These are phyloP conservation scores for Penicillium sp. DNA, from an alignment of 2,329 filamentous ascomycete species.

Conservation along the genomic window DNA sequence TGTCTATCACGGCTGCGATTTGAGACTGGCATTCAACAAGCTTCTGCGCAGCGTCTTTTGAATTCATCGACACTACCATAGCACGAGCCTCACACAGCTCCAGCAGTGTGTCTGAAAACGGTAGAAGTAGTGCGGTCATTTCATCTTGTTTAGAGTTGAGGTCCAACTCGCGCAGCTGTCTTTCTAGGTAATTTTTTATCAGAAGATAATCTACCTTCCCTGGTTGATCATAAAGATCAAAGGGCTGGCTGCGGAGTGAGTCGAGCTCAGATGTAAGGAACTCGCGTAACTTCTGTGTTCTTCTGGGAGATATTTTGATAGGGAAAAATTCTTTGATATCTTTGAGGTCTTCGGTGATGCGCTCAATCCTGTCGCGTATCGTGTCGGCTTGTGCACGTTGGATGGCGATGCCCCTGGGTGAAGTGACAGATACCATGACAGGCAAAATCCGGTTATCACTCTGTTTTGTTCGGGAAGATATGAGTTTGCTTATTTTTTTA, in stretches of 20 bases:
- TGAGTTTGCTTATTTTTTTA: no score
- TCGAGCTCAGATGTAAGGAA: background rate
- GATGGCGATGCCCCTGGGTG: background rate
- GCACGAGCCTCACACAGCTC: background rate
- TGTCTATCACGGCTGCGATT: background rate
- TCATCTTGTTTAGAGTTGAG: slow-evolving; percentile 35
- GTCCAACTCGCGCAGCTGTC: slow-evolving; percentile 27
- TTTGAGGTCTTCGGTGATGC: background rate
- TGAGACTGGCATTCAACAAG: background rate
- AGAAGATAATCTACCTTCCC: background rate
- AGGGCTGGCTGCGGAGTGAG: background rate
- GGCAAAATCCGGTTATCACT: background rate
- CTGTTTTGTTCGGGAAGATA: no score
- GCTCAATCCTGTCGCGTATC: background rate
- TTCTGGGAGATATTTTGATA: background rate
- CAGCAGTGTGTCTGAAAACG: background rate
- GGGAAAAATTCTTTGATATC: background rate
- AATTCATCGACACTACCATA: background rate
- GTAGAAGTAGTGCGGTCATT: background rate
- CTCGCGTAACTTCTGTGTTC: background rate
- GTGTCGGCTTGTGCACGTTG: background rate
- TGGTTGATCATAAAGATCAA: background rate
- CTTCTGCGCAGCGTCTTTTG: background rate
- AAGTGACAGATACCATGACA: background rate
- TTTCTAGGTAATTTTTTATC: background rate